A percentile compares a stretch with the other conserved stretches of the same genome.
Evolutionary conservation across 768 basidiomycete species (phyloP).

Genomic region (Collybia sp.): DNA sequence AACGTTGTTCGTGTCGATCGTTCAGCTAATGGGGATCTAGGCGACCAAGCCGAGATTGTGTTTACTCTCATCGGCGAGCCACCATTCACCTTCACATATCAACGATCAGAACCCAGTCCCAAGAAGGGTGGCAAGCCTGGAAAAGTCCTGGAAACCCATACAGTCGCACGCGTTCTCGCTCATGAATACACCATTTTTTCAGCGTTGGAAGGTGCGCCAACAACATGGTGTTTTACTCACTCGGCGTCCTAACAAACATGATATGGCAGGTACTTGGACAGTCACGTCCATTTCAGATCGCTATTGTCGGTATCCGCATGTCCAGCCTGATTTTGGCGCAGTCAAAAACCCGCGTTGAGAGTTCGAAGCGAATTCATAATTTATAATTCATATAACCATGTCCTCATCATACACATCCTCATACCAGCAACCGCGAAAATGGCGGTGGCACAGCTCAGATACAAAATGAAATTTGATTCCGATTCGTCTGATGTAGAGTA

Average conservation of each 20-base stretch:
- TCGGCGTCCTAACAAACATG: constrained; percentile 2
- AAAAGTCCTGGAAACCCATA: constrained; percentile 89
- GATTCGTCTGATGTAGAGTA: too few species aligned
- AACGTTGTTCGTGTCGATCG: background rate
- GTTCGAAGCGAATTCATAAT: constrained; percentile 11
- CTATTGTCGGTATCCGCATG: constrained; percentile 84
- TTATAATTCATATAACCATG: constrained; percentile 7
- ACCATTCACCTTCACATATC: constrained; percentile 95
- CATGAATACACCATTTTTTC: constrained; percentile 89
- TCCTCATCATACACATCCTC: too few species aligned
- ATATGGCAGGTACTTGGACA: constrained; percentile 74
- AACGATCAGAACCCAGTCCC: constrained; percentile 66
- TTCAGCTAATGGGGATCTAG: constrained; percentile 26
- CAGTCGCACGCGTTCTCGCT: constrained; percentile 71
- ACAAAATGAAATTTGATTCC: background rate
- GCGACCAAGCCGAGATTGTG: constrained; percentile 90
- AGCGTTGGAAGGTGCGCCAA: constrained; percentile 72
- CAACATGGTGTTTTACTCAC: background rate
- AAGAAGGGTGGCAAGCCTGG: constrained; percentile 68
- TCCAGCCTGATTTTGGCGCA: constrained; percentile 44
- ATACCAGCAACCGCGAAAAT: too few species aligned
- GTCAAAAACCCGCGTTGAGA: constrained; percentile 27
- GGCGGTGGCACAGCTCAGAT: background rate
- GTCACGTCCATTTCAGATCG: constrained; percentile 89
- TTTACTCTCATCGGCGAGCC: constrained; percentile 90